Evolutionary conservation across 2,329 filamentous ascomycete genomes (phyloP).

Genomic region (Epichloe glyceriae): DNA sequence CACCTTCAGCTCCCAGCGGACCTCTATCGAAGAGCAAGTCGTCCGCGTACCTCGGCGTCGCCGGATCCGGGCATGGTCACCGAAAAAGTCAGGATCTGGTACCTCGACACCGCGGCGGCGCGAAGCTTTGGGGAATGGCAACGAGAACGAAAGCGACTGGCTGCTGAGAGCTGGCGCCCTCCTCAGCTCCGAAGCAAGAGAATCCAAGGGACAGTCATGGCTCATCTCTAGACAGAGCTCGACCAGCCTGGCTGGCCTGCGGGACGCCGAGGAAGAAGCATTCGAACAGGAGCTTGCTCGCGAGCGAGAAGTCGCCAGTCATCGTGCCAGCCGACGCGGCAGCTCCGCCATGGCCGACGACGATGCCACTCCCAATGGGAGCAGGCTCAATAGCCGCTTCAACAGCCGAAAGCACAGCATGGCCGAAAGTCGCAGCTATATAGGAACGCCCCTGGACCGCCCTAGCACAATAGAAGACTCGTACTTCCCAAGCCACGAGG

Average conservation of each 20-base stretch:
- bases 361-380: conserved; percentile 25
- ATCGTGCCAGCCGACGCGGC: conserved; percentile 33
- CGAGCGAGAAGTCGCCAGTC: conserved; percentile 36
- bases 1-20: conserved; percentile 22
- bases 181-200: conserved; percentile 47
- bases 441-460: conserved; percentile 32
- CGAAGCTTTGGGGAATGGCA: conserved; percentile 17
- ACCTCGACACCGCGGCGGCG: conserved; percentile 23
- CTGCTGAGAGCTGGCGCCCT: conserved; percentile 49
- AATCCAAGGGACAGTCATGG: conserved; percentile 58
- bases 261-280: conserved; percentile 38
- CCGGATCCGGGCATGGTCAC: conserved; percentile 5
- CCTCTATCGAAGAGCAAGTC: conserved; percentile 49
- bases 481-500: conserved; percentile 27
- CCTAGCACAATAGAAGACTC: conserved; percentile 24
- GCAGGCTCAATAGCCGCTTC: conserved; percentile 35
- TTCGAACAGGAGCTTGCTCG: conserved; percentile 38
- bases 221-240: conserved; percentile 52
- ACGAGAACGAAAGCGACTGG: conserved; percentile 48
- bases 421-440: conserved; percentile 22
- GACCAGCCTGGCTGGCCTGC: conserved; percentile 43
- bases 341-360: conserved; percentile 28
- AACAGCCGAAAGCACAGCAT: conserved; percentile 29
- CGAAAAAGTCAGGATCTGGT: conserved; percentile 14
- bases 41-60: conserved; percentile 36